Evolutionary conservation across 2,329 filamentous ascomycete genomes (phyloP).

Genomic region (Alternaria conjuncta): DNA sequence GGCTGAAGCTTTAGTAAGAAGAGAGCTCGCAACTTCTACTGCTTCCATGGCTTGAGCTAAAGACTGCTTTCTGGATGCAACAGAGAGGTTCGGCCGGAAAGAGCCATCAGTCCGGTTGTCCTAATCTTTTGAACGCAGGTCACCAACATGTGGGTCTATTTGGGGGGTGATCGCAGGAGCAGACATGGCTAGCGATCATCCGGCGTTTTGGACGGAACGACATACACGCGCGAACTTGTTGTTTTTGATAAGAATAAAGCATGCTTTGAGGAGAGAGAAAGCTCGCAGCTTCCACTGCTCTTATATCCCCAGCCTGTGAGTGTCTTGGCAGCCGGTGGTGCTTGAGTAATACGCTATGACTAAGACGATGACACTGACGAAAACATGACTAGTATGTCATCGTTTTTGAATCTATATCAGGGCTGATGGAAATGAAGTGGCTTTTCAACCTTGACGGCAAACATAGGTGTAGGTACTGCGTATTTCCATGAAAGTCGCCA

Average conservation of each 20-base stretch:
- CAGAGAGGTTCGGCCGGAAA: background rate
- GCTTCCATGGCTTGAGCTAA: background rate
- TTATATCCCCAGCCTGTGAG: background rate
- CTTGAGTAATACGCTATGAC: background rate
- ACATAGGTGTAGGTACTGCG: background rate
- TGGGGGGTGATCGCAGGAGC: fast-evolving
- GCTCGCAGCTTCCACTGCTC: background rate
- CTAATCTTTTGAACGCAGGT: background rate
- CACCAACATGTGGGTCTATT: background rate
- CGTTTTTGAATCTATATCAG: background rate
- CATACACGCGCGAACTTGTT: no score
- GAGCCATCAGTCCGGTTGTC: fast-evolving
- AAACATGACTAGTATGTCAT: fast-evolving
- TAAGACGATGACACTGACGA: background rate
- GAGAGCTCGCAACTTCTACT: background rate
- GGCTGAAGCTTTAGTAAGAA: no score
- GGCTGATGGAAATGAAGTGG: background rate
- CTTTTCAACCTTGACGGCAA: background rate
- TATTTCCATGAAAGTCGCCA: no score
- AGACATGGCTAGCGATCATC: background rate
- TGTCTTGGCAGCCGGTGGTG: background rate
- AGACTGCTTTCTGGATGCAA: background rate
- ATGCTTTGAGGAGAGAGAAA: fast-evolving
- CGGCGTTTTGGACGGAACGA: no score
- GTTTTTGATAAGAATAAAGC: background rate